These are phyloP conservation scores for Grigorovia jiainica DNA, from an alignment of 805 yeast genomes.

Conservation along the genomic window DNA sequence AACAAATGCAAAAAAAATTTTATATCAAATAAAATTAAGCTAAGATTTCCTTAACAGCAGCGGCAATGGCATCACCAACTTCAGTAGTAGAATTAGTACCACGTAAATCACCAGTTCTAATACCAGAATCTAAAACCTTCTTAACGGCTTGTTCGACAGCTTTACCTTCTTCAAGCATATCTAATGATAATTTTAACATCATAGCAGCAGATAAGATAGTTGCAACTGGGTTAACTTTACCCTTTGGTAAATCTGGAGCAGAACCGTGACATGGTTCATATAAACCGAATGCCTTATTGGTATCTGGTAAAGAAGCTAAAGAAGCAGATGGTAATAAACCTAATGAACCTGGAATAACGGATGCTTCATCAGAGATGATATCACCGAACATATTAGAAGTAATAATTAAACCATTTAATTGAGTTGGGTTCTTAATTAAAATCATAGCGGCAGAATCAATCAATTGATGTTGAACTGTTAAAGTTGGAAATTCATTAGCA, in stretches of 20 bases:
- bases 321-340: constrained; percentile 94
- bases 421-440: constrained; percentile 81
- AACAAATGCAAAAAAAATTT: no score
- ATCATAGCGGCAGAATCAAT: constrained; percentile 99
- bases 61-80: constrained; percentile 90
- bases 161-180: constrained; percentile 73
- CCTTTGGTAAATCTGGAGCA: constrained; percentile 85
- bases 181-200: constrained; percentile 90
- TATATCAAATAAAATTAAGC: constrained; percentile 5
- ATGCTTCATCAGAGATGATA: constrained; percentile 94
- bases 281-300: constrained; percentile 87
- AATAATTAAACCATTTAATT: constrained; percentile 83
- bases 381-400: constrained; percentile 98
- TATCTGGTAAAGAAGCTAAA: constrained; percentile 91
- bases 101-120: constrained; percentile 83
- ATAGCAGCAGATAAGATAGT: constrained; percentile 92
- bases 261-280: constrained; percentile 99
- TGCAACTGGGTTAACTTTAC: constrained; percentile 92
- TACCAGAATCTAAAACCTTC: constrained; percentile 67
- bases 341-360: constrained; percentile 94
- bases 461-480: constrained; percentile 83
- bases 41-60: constrained; percentile 52
- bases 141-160: constrained; percentile 85
- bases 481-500: constrained; percentile 79
- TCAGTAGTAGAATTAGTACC: constrained; percentile 78